Percentiles rank a stretch among this genome's conserved stretches.
These are phyloP conservation scores for Massarina eburnea DNA, from an alignment of 2,329 filamentous ascomycete genomes.

Conservation along the genomic window DNA sequence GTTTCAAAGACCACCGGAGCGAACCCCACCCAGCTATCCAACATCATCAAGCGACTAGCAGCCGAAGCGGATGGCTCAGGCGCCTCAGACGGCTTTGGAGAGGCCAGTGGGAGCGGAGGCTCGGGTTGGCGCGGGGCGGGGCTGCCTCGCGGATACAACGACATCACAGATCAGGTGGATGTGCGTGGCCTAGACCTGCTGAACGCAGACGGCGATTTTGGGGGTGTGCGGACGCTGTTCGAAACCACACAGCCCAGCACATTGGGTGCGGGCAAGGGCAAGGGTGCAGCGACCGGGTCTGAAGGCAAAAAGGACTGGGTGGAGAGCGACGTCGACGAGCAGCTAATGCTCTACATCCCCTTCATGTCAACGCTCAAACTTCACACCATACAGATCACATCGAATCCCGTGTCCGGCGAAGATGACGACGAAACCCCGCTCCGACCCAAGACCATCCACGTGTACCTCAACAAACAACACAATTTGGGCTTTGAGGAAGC, in stretches of 20 bases:
- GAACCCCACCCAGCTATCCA: slow-evolving; percentile 69
- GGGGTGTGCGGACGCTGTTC: slow-evolving; percentile 73
- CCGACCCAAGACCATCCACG: slow-evolving; percentile 77
- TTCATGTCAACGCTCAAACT: slow-evolving; percentile 88
- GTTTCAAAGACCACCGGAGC: slow-evolving; percentile 73
- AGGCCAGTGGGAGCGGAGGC: slow-evolving; percentile 47
- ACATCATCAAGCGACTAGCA: slow-evolving; percentile 71
- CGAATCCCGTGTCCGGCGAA: slow-evolving; percentile 61
- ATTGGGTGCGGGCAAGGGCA: slow-evolving; percentile 54
- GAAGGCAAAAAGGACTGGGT: slow-evolving; percentile 74
- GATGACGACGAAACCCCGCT: slow-evolving; percentile 75
- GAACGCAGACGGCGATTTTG: slow-evolving; percentile 79
- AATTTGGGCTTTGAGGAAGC: slow-evolving; percentile 95
- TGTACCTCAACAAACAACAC: slow-evolving; percentile 86
- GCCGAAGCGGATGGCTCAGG: slow-evolving; percentile 63
- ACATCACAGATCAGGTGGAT: slow-evolving; percentile 82
- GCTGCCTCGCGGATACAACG: slow-evolving; percentile 76
- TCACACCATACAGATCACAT: slow-evolving; percentile 85
- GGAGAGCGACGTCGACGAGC: slow-evolving; percentile 95
- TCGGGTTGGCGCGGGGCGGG: slow-evolving; percentile 71
- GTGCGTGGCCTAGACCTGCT: slow-evolving; percentile 78
- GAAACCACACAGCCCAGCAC: slow-evolving; percentile 66
- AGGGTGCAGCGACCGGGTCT: slow-evolving; percentile 55
- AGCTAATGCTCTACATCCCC: slow-evolving; percentile 88
- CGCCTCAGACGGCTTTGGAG: slow-evolving; percentile 44